phyloP scores from a whole-genome alignment of 2,329 filamentous ascomycete genomes.

The Metarhizium brunneum region DNA sequence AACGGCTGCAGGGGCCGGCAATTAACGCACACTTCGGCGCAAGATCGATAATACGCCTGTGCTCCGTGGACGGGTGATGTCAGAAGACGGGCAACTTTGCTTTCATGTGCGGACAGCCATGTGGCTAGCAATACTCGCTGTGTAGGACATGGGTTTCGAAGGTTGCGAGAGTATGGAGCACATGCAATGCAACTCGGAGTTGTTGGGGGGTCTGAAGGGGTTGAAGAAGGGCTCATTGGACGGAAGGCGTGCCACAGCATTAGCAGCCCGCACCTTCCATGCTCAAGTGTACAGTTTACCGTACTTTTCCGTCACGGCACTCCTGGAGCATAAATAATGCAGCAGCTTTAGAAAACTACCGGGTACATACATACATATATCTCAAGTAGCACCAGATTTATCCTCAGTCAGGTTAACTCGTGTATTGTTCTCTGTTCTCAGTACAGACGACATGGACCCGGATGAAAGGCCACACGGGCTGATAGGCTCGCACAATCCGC shows the following conservation, averaged over 20 bases:
- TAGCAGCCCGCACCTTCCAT: neutral
- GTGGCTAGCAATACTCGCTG: neutral
- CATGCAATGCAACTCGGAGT: neutral
- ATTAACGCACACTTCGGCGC: neutral
- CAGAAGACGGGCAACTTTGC: neutral
- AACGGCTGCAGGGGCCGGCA: neutral
- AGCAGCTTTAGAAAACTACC: no score
- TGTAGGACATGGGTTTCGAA: neutral
- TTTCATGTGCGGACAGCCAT: neutral
- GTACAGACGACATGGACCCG: no score
- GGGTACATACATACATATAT: no score
- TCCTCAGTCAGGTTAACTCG: neutral
- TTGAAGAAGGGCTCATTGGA: neutral
- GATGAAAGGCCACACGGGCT: no score
- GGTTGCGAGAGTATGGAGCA: neutral
- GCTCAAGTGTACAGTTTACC: neutral
- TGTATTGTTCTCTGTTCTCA: no score
- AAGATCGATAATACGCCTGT: neutral
- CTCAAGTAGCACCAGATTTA: no score
- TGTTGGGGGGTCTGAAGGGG: neutral
- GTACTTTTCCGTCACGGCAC: neutral
- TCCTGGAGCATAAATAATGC: neutral
- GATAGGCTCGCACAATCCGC: no score
- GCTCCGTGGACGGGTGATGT: neutral
- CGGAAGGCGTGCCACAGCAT: neutral